A percentile compares a stretch with the other conserved stretches of the same genome.
Conservation (phyloP, 306 rosid genomes). For the Rosa chinensis region DNA sequence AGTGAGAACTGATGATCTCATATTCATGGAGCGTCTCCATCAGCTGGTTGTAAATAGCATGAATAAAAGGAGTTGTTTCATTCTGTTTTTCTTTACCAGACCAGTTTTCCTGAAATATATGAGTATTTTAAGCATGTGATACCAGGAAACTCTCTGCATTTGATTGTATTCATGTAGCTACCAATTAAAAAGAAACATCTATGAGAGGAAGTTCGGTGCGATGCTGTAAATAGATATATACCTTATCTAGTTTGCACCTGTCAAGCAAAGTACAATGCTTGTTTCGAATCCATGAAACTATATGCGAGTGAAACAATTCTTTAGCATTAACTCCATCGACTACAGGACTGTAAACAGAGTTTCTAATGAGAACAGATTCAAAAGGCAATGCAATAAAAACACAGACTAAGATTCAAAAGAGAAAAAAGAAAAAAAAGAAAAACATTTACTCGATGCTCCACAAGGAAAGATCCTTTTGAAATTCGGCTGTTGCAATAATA, state of each 20-base stretch:
- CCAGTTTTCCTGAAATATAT: conserved; percentile 30
- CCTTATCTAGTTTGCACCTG: conserved; percentile 40
- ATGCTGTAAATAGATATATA: conserved; percentile 1
- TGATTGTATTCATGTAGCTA: conserved; percentile 3
- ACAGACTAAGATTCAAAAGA: not conserved
- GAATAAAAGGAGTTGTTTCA: conserved; percentile 31
- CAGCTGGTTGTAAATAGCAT: conserved; percentile 27
- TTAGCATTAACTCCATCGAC: conserved; percentile 39
- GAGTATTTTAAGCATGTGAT: not conserved
- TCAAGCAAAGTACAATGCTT: conserved; percentile 30
- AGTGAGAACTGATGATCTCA: conserved; percentile 30
- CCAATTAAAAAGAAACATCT: not conserved
- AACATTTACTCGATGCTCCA: conserved; percentile 35
- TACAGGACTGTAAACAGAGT: conserved; percentile 22
- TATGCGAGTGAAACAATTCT: conserved; percentile 33
- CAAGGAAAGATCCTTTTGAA: conserved; percentile 33
- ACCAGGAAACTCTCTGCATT: not conserved
- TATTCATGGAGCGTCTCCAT: conserved; percentile 30
- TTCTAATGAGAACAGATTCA: conserved; percentile 1
- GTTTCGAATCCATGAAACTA: conserved; percentile 34
- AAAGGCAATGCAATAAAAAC: not conserved
- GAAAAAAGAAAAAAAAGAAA: not conserved
- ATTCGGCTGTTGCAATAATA: conserved; percentile 30
- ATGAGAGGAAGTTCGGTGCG: not conserved
- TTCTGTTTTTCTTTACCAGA: conserved; percentile 24